These are phyloP conservation scores for Aphanomyces stellatus DNA, from an alignment of 352 stramenopile genomes.

Conservation along the genomic window DNA sequence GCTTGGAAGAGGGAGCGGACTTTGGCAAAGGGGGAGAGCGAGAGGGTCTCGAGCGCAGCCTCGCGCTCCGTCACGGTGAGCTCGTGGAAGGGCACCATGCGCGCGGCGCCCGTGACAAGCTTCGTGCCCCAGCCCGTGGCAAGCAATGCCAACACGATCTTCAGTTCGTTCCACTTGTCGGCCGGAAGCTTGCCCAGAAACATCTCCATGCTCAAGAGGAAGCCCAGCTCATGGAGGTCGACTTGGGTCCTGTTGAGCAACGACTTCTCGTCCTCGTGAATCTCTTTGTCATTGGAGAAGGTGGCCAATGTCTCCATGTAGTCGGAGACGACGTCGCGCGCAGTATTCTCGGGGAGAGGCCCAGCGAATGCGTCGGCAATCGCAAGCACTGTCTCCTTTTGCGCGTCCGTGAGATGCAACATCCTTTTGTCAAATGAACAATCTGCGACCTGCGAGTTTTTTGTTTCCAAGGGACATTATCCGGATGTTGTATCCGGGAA, in stretches of 20 bases:
- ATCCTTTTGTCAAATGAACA: too few species aligned
- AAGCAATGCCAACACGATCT: not conserved
- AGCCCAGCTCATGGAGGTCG: not conserved
- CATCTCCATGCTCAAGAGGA: not conserved
- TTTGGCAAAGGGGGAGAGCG: not conserved
- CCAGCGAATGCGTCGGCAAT: not conserved
- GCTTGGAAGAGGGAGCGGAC: not conserved
- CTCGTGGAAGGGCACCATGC: not conserved
- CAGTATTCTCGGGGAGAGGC: not conserved
- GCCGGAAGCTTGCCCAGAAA: not conserved
- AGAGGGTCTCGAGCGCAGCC: not conserved
- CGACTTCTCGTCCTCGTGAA: not conserved
- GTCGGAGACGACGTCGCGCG: not conserved
- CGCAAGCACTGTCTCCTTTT: not conserved
- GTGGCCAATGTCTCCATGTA: not conserved
- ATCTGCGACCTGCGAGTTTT: too few species aligned
- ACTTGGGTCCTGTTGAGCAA: not conserved
- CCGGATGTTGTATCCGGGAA: too few species aligned
- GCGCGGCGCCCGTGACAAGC: not conserved
- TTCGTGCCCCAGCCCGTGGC: not conserved
- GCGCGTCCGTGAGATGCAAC: not conserved
- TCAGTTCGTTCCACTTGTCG: not conserved
- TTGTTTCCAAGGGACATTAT: too few species aligned
- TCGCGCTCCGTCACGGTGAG: not conserved
- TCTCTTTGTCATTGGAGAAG: not conserved